Percentiles rank a stretch among this genome's conserved stretches.
Evolutionary conservation across 495 filamentous ascomycete species (phyloP).

Genomic region (Aspergillus baeticus): DNA sequence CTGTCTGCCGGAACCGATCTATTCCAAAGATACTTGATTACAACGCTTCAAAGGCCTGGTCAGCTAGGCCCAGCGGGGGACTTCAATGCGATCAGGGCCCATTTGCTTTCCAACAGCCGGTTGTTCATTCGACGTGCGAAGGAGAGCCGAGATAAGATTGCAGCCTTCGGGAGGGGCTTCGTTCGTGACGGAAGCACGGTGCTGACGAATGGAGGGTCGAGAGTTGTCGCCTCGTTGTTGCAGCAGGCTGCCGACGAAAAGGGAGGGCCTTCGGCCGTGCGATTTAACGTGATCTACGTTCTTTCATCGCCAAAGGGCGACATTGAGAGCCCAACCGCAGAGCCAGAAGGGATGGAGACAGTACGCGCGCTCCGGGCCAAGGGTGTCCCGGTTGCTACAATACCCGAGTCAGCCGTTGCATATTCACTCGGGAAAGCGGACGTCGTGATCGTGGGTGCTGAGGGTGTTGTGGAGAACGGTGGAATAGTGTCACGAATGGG

Average conservation of each 20-base stretch:
- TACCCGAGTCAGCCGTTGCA: constrained; percentile 76
- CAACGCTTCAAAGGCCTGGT: constrained; percentile 58
- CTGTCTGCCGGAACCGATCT: constrained; percentile 92
- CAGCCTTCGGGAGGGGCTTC: constrained; percentile 70
- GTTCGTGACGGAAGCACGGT: constrained; percentile 75
- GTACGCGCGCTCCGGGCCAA: constrained; percentile 67
- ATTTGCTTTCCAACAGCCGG: constrained; percentile 78
- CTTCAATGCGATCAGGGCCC: constrained; percentile 78
- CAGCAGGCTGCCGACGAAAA: constrained; percentile 66
- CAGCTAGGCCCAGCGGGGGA: constrained; percentile 56
- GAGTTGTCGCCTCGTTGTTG: constrained; percentile 78
- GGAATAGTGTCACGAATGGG: constrained; percentile 88
- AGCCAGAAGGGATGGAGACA: constrained; percentile 57
- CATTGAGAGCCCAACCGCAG: constrained; percentile 32
- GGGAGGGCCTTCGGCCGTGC: constrained; percentile 52
- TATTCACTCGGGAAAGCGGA: constrained; percentile 80
- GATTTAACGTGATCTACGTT: constrained; percentile 87
- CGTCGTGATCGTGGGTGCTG: constrained; percentile 87
- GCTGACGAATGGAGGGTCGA: constrained; percentile 81
- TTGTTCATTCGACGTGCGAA: constrained; percentile 88
- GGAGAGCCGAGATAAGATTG: constrained; percentile 77
- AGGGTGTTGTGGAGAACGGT: constrained; percentile 91
- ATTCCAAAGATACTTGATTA: constrained; percentile 90
- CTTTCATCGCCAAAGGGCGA: constrained; percentile 37
- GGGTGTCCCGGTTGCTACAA: constrained; percentile 80